These are phyloP conservation scores for Rusavskia elegans DNA, from an alignment of 495 filamentous ascomycete genomes.

Conservation along the genomic window DNA sequence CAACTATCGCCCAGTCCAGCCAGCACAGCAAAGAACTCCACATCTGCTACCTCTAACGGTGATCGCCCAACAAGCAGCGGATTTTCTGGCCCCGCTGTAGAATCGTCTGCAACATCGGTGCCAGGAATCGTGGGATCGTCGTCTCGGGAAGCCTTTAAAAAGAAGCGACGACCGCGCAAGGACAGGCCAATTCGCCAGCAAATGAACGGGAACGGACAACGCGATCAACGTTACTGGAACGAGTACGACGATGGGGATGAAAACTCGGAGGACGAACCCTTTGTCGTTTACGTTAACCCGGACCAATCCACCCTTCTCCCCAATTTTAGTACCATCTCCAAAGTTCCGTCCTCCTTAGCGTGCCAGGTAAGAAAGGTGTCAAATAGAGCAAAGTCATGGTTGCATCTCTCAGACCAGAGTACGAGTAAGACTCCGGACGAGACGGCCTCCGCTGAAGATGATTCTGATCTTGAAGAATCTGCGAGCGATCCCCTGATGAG, in stretches of 20 bases:
- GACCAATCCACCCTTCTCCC: conserved; percentile 30
- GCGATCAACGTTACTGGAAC: conserved; percentile 38
- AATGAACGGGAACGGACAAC: background rate
- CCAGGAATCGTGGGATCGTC: conserved; percentile 1
- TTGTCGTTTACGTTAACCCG: conserved; percentile 41
- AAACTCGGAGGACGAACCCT: conserved; percentile 27
- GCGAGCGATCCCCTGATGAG: conserved; percentile 4
- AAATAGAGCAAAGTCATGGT: conserved; percentile 27
- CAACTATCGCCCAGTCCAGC: background rate
- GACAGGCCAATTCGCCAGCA: conserved; percentile 3
- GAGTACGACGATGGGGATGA: conserved; percentile 51
- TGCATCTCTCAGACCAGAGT: conserved; percentile 7
- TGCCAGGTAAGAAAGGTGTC: conserved; percentile 21
- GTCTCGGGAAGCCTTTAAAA: conserved; percentile 3
- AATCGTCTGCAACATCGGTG: conserved; percentile 16
- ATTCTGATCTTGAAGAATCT: conserved; percentile 9
- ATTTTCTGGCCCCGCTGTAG: conserved; percentile 6
- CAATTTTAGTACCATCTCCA: conserved; percentile 24
- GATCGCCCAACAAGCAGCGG: conserved; percentile 10
- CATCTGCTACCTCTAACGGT: conserved; percentile 12
- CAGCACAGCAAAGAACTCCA: conserved; percentile 7
- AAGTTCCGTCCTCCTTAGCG: background rate
- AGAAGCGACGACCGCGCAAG: conserved; percentile 13
- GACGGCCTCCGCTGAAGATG: background rate
- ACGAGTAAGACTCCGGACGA: background rate